A percentile compares a stretch with the other conserved stretches of the same genome.
These are phyloP conservation scores for Solanum chaucha DNA, from an alignment of 257 asterid genomes.

Conservation along the genomic window DNA sequence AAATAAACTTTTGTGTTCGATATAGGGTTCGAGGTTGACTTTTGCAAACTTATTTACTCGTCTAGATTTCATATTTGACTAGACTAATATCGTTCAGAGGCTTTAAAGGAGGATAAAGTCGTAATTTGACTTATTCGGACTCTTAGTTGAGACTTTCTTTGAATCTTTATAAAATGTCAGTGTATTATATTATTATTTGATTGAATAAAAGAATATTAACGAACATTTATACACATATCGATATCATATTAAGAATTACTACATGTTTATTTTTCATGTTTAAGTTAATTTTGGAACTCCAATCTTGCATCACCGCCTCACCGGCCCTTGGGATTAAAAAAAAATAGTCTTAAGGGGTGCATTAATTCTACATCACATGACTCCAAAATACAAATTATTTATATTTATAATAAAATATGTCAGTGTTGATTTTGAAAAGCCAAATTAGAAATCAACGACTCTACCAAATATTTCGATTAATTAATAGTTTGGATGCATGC, in stretches of 20 bases:
- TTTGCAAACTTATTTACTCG: neutral
- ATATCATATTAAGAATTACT: neutral
- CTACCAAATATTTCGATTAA: neutral
- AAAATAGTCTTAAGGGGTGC: neutral
- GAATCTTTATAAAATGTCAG: no score
- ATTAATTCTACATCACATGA: neutral
- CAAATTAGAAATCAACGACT: neutral
- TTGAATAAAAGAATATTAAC: no score
- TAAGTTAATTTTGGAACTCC: neutral
- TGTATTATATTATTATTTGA: no score
- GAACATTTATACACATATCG: no score
- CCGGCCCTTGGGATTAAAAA: neutral
- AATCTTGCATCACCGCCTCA: neutral
- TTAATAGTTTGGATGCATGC: neutral
- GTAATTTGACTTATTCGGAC: neutral
- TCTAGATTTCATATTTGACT: neutral
- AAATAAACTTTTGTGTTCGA: no score
- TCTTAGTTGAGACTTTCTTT: neutral
- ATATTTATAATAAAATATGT: neutral
- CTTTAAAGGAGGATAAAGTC: no score
- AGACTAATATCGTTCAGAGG: fast-evolving
- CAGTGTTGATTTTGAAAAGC: neutral
- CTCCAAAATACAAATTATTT: neutral
- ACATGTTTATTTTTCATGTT: neutral
- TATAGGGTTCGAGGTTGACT: no score